These are phyloP conservation scores for Geoglossum cookeanum DNA, from an alignment of 2,329 filamentous ascomycete species.

Conservation along the genomic window DNA sequence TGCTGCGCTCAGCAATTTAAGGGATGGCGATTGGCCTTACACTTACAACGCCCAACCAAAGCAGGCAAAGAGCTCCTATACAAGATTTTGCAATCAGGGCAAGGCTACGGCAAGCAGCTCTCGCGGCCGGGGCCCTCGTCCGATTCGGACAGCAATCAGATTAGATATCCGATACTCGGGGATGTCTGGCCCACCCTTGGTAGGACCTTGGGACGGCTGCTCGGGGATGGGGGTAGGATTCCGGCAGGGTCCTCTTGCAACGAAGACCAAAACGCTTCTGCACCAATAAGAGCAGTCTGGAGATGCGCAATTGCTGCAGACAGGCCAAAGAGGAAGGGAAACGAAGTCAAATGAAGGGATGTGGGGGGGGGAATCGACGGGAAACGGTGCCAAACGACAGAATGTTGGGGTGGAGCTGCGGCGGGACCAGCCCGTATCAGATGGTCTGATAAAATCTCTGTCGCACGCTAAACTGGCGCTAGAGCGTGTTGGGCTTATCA, in stretches of 20 bases:
- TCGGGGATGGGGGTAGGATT: not conserved
- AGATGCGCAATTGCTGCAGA: not conserved
- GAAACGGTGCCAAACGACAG: no score
- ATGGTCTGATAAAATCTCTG: slow-evolving; percentile 1
- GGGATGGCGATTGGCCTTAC: not conserved
- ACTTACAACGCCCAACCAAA: not conserved
- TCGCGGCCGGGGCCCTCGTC: not conserved
- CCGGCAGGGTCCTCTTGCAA: not conserved
- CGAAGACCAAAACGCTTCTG: not conserved
- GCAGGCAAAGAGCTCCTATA: not conserved
- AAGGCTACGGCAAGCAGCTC: not conserved
- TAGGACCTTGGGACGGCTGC: not conserved
- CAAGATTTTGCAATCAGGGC: not conserved
- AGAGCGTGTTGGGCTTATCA: not conserved
- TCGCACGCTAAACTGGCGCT: not conserved
- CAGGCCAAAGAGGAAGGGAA: not conserved
- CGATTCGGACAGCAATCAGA: not conserved
- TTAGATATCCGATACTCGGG: not conserved
- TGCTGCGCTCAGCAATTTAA: not conserved
- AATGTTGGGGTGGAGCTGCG: not conserved
- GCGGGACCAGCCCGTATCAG: not conserved
- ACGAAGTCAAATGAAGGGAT: not conserved
- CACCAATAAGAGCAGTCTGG: not conserved
- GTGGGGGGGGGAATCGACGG: not conserved
- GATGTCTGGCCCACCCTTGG: not conserved